These are phyloP conservation scores for Phytophthora megakarya DNA, from an alignment of 352 stramenopile genomes.

Conservation along the genomic window DNA sequence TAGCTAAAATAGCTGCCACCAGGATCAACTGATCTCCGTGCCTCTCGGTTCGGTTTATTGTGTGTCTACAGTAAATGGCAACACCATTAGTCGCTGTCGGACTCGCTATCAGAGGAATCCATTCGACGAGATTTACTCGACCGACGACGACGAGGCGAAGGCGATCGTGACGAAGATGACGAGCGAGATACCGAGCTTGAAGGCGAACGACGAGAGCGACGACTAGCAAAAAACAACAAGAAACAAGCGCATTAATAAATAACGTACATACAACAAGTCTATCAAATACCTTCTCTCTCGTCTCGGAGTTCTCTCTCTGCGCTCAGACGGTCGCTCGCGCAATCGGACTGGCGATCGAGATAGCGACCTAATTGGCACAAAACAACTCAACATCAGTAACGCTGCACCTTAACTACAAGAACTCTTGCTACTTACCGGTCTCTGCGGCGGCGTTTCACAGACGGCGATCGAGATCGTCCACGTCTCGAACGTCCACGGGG, in stretches of 20 bases:
- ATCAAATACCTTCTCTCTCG: constrained; percentile 18
- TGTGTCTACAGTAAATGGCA: background rate
- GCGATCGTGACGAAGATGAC: constrained; percentile 36
- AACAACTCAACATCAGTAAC: constrained; percentile 4
- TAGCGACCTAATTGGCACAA: constrained; percentile 22
- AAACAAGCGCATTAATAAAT: background rate
- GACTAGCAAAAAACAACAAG: constrained; percentile 14
- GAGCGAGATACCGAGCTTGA: constrained; percentile 33
- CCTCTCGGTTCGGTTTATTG: background rate
- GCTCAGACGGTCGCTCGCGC: constrained; percentile 19
- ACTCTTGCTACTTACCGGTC: constrained; percentile 18
- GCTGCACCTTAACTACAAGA: background rate
- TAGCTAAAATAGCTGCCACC: constrained; percentile 18
- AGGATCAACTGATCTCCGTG: background rate
- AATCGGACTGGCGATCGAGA: constrained; percentile 31
- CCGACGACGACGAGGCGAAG: constrained; percentile 32
- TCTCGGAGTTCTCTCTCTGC: constrained; percentile 10
- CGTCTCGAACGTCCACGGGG: constrained; percentile 25
- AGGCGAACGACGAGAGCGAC: constrained; percentile 23
- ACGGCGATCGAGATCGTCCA: constrained; percentile 28
- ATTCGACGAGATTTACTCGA: constrained; percentile 32
- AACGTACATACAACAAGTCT: background rate
- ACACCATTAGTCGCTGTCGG: constrained; percentile 28
- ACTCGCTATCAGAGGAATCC: constrained; percentile 20
- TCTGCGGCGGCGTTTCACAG: constrained; percentile 32